Evolutionary conservation across 306 rosid genomes (phyloP).

Genomic region (Lagenaria siceraria): DNA sequence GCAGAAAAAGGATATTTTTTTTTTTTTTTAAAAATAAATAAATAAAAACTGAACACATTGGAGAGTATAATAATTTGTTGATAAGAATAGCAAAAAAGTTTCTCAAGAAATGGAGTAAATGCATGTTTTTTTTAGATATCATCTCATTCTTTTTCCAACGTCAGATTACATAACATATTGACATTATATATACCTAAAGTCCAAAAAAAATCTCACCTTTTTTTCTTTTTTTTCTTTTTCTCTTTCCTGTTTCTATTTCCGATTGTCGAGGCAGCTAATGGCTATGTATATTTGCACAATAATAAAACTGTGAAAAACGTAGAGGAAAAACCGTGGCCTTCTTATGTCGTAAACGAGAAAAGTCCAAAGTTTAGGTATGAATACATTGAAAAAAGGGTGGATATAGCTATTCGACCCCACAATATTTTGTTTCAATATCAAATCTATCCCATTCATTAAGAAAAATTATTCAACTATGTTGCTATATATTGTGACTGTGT

Average conservation of each 20-base stretch:
- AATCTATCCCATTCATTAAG: not conserved
- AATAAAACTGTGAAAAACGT: not conserved
- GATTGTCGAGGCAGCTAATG: not conserved
- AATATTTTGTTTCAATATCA: not conserved
- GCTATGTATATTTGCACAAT: not conserved
- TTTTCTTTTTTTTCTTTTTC: not conserved
- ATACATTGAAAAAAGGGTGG: not conserved
- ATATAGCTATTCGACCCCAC: not conserved
- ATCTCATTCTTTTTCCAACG: not conserved
- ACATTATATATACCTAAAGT: not conserved
- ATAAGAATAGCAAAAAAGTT: not conserved
- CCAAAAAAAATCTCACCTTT: not conserved
- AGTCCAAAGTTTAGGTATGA: slow-evolving; percentile 9
- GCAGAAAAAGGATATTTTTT: not conserved
- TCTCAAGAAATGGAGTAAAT: not conserved
- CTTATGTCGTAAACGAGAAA: not conserved
- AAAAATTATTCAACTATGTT: too few species aligned
- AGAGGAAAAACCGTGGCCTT: not conserved
- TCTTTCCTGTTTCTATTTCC: not conserved
- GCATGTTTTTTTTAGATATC: not conserved
- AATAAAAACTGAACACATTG: not conserved
- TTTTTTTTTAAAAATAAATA: not conserved
- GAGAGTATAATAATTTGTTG: not conserved
- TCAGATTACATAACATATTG: not conserved
- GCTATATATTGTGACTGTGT: too few species aligned